A percentile compares a stretch with the other conserved stretches of the same genome.
Conservation (phyloP, 495 filamentous ascomycete genomes). For the Clavariopsis aquatica region DNA sequence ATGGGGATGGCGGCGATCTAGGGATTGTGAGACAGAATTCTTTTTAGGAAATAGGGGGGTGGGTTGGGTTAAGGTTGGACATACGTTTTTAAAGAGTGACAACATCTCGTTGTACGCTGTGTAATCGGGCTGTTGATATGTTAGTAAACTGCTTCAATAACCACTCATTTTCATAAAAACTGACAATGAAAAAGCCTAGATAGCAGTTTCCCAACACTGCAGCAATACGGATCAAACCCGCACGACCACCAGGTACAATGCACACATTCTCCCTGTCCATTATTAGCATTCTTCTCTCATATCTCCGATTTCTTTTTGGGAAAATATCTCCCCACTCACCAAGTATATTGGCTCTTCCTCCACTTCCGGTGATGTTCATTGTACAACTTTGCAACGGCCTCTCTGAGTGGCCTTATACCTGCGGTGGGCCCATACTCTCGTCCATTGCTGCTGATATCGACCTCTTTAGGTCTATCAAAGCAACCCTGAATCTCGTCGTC, state of each 20-base stretch:
- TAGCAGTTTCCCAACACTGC: constrained; percentile 92
- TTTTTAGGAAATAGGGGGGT: neutral
- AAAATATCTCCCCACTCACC: constrained; percentile 45
- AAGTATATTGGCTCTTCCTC: constrained; percentile 89
- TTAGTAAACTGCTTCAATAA: neutral
- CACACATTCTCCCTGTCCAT: constrained; percentile 81
- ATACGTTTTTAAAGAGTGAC: constrained; percentile 80
- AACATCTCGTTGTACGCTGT: constrained; percentile 96
- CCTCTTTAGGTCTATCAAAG: constrained; percentile 79
- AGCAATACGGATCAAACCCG: constrained; percentile 90
- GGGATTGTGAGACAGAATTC: neutral
- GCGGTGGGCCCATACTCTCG: constrained; percentile 93
- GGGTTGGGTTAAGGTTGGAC: constrained; percentile 31
- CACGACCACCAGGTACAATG: constrained; percentile 91
- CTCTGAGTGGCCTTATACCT: constrained; percentile 85
- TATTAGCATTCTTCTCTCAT: neutral
- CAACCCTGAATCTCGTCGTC: constrained; percentile 90
- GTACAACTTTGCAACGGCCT: constrained; percentile 90
- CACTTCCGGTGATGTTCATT: constrained; percentile 88
- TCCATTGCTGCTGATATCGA: constrained; percentile 72
- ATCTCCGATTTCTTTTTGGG: no score
- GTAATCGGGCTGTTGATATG: constrained; percentile 53
- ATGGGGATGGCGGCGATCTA: constrained; percentile 89
- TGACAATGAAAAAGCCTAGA: constrained; percentile 55
- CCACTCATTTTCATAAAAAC: neutral